phyloP scores from a whole-genome alignment of 1,139 yeast species.

The Saccharomycopsis hybrid region DNA sequence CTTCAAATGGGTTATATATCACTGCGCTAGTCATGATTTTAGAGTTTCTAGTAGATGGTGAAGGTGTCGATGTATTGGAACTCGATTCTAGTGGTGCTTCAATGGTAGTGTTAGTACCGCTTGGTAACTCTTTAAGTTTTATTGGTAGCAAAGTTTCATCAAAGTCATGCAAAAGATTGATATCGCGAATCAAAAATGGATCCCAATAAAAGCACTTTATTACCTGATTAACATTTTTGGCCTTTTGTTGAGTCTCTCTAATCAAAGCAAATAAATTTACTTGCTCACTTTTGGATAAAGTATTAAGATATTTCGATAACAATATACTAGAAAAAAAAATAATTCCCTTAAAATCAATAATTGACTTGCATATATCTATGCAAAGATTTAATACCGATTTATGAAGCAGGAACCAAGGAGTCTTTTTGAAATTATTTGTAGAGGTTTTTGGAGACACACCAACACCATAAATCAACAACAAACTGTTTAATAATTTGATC shows the following conservation, averaged over 20 bases:
- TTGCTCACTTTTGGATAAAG: slow-evolving; percentile 47
- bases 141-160: slow-evolving; percentile 18
- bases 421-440: slow-evolving; percentile 23
- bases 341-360: slow-evolving; percentile 42
- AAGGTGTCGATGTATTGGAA: slow-evolving; percentile 23
- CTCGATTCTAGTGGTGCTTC: slow-evolving; percentile 8
- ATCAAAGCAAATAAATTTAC: slow-evolving; percentile 26
- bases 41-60: neutral
- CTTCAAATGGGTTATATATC: slow-evolving; percentile 36
- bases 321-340: slow-evolving; percentile 45
- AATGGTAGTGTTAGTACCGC: slow-evolving; percentile 17
- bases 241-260: slow-evolving; percentile 26
- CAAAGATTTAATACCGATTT: slow-evolving; percentile 52
- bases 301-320: slow-evolving; percentile 48
- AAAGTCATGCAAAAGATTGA: slow-evolving; percentile 31
- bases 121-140: slow-evolving; percentile 13
- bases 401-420: slow-evolving; percentile 54
- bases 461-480: slow-evolving; percentile 41
- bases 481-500: slow-evolving; percentile 17
- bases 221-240: slow-evolving; percentile 23
- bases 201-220: slow-evolving; percentile 54
- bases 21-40: slow-evolving; percentile 23
- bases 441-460: slow-evolving; percentile 26
- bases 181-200: slow-evolving; percentile 53
- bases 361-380: slow-evolving; percentile 45